Evolutionary conservation across 306 rosid species (phyloP), one percentile per base, ranked within the genome.

Genomic region (Cicer bijugum): DNA sequence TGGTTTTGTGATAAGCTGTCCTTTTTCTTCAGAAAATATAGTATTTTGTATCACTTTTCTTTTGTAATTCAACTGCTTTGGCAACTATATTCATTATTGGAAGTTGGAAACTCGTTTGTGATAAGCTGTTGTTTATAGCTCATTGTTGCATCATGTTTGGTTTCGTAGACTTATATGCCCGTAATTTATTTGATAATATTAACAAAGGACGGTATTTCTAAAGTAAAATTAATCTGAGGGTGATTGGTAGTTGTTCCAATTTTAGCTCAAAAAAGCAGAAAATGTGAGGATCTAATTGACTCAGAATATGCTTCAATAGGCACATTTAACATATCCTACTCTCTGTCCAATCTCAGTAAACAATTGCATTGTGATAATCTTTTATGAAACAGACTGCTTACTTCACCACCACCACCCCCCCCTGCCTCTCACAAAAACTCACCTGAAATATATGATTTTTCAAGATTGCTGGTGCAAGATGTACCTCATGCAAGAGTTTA

Each of bases 321-420:
- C 63, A 46, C 61, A 46, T 61, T 20, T 65, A 44, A 46, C 46
- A 65, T 19, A 39, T 39, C 81, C 42, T 71, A 16, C 8, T 7
- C 14, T 56, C 17, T 52, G 48, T 55, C 62, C 51, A 67, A 65
- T 65, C 45, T 42, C 40, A 37, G 16, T 8, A 50, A 60, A 61
- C 40, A 40, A 69, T 14, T 60, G 64, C 40, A 10, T n/a, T 77
- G 68, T 38, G 12, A 35, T 57, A 17, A 71, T 71, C 65, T 71
- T 53, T 42, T 38, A 40, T 9, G 1, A 55, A 71, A 71, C 5
- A n/a, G 42, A 19, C 14, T 55, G 60, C 61, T 42, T 64, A 14
- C 19, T 15, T n/a, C 7, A 37, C 9, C n/a, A n/a, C n/a, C n/a
- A n/a, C n/a, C n/a, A n/a, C n/a, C n/a, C 59, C 19, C 8, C 33